Conservation (phyloP, 2,329 filamentous ascomycete species). For the Ascochyta lentis region DNA sequence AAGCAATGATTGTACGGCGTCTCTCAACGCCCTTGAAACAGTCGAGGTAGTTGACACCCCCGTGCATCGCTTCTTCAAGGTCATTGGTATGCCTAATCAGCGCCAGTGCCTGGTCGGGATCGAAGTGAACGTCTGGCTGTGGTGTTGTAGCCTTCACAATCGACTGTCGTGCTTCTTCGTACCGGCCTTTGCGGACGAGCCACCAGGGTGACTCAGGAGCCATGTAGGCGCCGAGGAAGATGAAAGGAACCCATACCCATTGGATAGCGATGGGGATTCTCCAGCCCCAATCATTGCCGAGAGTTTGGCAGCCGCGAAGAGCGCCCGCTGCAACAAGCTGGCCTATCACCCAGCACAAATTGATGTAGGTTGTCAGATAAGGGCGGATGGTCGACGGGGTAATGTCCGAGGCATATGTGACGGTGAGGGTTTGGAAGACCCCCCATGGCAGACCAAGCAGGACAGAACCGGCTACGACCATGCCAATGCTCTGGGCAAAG, state of each 20-base stretch:
- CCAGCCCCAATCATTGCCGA: slow-evolving; percentile 69
- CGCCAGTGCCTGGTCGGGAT: slow-evolving; percentile 53
- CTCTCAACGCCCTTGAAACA: slow-evolving; percentile 61
- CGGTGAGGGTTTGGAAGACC: slow-evolving; percentile 16
- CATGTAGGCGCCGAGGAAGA: slow-evolving; percentile 34
- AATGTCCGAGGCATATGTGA: slow-evolving; percentile 52
- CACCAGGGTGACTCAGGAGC: slow-evolving; percentile 61
- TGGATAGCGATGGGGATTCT: slow-evolving; percentile 70
- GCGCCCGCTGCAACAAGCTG: slow-evolving; percentile 73
- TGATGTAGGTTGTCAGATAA: slow-evolving; percentile 64
- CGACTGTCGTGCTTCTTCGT: slow-evolving; percentile 54
- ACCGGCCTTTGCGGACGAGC: slow-evolving; percentile 52
- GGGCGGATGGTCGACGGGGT: slow-evolving; percentile 71
- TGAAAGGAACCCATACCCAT: slow-evolving; percentile 69
- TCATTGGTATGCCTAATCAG: slow-evolving; percentile 65
- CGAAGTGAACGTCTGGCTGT: slow-evolving; percentile 33
- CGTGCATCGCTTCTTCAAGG: slow-evolving; percentile 55
- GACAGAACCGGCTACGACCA: slow-evolving; percentile 60
- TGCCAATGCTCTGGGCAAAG: slow-evolving; percentile 48
- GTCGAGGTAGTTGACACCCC: slow-evolving; percentile 56
- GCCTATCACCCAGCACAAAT: slow-evolving; percentile 71
- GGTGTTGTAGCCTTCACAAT: slow-evolving; percentile 54
- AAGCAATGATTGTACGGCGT: slow-evolving; percentile 61
- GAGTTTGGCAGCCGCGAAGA: slow-evolving; percentile 64
- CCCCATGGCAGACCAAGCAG: slow-evolving; percentile 55